Evolutionary conservation across 495 filamentous ascomycete species (phyloP).

Genomic region (Astrothelium subdiscretum): DNA sequence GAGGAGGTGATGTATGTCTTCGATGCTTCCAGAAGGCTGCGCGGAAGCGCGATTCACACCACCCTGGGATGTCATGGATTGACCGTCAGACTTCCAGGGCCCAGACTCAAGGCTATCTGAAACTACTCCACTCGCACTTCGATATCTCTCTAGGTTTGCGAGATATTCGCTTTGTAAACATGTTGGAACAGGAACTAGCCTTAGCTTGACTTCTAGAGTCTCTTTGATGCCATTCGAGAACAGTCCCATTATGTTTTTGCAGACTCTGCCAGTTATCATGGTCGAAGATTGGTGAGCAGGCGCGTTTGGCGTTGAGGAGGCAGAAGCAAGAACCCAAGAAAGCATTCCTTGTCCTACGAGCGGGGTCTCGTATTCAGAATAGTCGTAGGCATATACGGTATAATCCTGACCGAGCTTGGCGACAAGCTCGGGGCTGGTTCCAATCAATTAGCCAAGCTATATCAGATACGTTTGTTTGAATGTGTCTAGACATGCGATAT

Average conservation of each 20-base stretch:
- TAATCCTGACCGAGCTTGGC: slow-evolving; percentile 79
- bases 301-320: slow-evolving; percentile 42
- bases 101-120: slow-evolving; percentile 56
- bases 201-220: slow-evolving; percentile 87
- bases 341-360: slow-evolving; percentile 94
- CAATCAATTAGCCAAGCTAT: neutral
- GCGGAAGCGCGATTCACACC: neutral
- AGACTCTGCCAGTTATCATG: slow-evolving; percentile 83
- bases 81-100: slow-evolving; percentile 41
- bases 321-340: slow-evolving; percentile 65
- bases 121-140: slow-evolving; percentile 46
- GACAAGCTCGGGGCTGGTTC: slow-evolving; percentile 69
- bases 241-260: slow-evolving; percentile 68
- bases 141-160: slow-evolving; percentile 50
- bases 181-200: slow-evolving; percentile 70
- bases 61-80: neutral
- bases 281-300: slow-evolving; percentile 51
- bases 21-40: slow-evolving; percentile 34
- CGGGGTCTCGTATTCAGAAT: slow-evolving; percentile 85
- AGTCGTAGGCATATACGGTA: slow-evolving; percentile 93
- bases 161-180: slow-evolving; percentile 59
- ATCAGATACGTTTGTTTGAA: neutral
- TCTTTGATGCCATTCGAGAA: slow-evolving; percentile 77
- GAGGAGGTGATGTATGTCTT: slow-evolving; percentile 19
- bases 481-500: slow-evolving; percentile 14